Conservation (phyloP, 495 filamentous ascomycete species). For the Xylaria acuta region DNA sequence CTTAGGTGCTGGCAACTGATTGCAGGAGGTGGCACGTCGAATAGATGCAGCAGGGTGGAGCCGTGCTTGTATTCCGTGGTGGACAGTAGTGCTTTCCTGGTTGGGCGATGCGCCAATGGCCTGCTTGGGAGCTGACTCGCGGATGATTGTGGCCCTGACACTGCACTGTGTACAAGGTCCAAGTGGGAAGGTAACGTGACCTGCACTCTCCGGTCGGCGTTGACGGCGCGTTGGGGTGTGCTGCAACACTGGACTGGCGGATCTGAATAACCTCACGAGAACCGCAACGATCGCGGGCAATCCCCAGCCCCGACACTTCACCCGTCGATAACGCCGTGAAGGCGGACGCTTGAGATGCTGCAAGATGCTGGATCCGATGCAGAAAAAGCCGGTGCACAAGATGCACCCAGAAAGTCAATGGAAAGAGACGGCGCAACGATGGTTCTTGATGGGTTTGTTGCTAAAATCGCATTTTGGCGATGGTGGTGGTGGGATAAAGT, state of each 20-base stretch:
- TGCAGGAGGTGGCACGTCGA: conserved; percentile 9
- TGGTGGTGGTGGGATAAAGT: conserved; percentile 39
- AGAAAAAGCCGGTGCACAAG: conserved; percentile 36
- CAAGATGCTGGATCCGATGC: conserved; percentile 38
- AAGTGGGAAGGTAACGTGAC: conserved; percentile 44
- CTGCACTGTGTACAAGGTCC: conserved; percentile 11
- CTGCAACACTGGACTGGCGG: conserved; percentile 36
- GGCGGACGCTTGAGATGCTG: conserved; percentile 28
- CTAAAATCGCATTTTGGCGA: conserved; percentile 27
- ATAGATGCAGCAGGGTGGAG: conserved; percentile 11
- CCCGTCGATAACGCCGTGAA: conserved; percentile 29
- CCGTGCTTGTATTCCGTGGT: conserved; percentile 7
- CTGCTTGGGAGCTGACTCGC: conserved; percentile 15
- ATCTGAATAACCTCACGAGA: conserved; percentile 55
- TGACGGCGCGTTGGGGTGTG: conserved; percentile 22
- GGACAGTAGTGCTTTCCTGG: background rate
- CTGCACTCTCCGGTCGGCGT: conserved; percentile 43
- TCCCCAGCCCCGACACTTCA: conserved; percentile 13
- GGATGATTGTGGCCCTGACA: background rate
- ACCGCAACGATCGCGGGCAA: conserved; percentile 30
- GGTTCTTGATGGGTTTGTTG: conserved; percentile 59
- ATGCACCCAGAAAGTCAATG: conserved; percentile 43
- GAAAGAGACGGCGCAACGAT: conserved; percentile 34
- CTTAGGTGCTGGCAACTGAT: conserved; percentile 1
- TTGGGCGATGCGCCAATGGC: conserved; percentile 13